These are phyloP conservation scores for Botrytis tulipae DNA, from an alignment of 2,329 filamentous ascomycete species.

Conservation along the genomic window DNA sequence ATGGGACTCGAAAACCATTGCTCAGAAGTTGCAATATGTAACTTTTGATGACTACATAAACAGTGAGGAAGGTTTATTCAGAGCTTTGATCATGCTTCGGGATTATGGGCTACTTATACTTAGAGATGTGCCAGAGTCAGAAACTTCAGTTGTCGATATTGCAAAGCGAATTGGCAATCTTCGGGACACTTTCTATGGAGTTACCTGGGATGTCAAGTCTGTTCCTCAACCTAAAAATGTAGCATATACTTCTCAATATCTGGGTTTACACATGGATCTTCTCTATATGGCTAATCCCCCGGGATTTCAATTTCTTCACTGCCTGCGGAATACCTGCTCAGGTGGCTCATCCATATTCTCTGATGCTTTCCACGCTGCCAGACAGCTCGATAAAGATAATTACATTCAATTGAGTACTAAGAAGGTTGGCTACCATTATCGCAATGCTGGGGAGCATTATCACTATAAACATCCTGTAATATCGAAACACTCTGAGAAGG, in stretches of 20 bases:
- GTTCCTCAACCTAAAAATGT: slow-evolving; percentile 86
- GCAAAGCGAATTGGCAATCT: slow-evolving; percentile 72
- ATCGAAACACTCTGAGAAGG: neutral
- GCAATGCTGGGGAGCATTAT: slow-evolving; percentile 64
- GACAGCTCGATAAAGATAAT: slow-evolving; percentile 38
- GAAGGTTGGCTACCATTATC: slow-evolving; percentile 64
- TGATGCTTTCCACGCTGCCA: slow-evolving; percentile 66
- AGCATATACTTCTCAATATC: slow-evolving; percentile 78
- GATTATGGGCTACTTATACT: slow-evolving; percentile 75
- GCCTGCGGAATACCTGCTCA: slow-evolving; percentile 72
- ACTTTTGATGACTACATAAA: slow-evolving; percentile 71
- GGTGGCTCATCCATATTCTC: slow-evolving; percentile 87
- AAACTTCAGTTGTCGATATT: slow-evolving; percentile 64
- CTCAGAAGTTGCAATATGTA: slow-evolving; percentile 54
- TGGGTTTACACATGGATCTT: slow-evolving; percentile 91
- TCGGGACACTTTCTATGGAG: slow-evolving; percentile 86
- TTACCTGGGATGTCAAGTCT: slow-evolving; percentile 84
- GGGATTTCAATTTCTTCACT: slow-evolving; percentile 84
- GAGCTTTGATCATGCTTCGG: slow-evolving; percentile 61
- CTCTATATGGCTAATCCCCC: slow-evolving; percentile 81
- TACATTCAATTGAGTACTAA: slow-evolving; percentile 45
- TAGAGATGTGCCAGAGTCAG: slow-evolving; percentile 66
- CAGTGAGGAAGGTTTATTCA: slow-evolving; percentile 54
- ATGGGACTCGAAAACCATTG: slow-evolving; percentile 49
- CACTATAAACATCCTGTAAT: slow-evolving; percentile 56